Percentiles rank a stretch among this genome's conserved stretches.
phyloP scores from a whole-genome alignment of 208 protist species.

The Acanthamoeba healyi region DNA sequence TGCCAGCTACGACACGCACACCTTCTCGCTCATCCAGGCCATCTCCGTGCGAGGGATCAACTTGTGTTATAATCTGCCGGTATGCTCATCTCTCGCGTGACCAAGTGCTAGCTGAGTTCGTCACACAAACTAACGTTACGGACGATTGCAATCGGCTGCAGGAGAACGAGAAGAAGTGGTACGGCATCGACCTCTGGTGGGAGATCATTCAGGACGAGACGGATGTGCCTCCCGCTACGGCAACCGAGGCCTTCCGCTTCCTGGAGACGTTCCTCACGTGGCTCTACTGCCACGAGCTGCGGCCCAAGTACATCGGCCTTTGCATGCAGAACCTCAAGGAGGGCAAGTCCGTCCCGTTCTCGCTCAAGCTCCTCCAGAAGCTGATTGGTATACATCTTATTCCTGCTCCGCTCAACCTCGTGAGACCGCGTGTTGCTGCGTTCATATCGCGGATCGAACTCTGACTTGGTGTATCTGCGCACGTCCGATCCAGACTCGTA shows the following conservation, averaged over 20 bases:
- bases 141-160: background rate
- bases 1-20: slow-evolving; percentile 72
- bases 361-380: slow-evolving; percentile 74
- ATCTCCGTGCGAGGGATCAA: slow-evolving; percentile 63
- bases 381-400: slow-evolving; percentile 58
- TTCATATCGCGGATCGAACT: background rate
- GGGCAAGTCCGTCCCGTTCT: slow-evolving; percentile 75
- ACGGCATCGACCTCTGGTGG: slow-evolving; percentile 83
- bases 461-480: background rate
- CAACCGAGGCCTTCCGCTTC: slow-evolving; percentile 13
- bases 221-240: background rate
- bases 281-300: slow-evolving; percentile 24
- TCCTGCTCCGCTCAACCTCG: too few species aligned
- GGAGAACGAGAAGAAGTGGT: slow-evolving; percentile 70
- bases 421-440: too few species aligned
- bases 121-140: background rate
- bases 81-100: background rate
- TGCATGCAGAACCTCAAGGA: slow-evolving; percentile 76
- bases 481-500: background rate
- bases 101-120: background rate
- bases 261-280: slow-evolving; percentile 75
- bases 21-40: slow-evolving; percentile 71
- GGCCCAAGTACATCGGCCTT: slow-evolving; percentile 68
- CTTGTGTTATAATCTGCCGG: slow-evolving; percentile 1
- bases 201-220: slow-evolving; percentile 77